A percentile compares a stretch with the other conserved stretches of the same genome.
Conservation (phyloP, 768 basidiomycete genomes). For the Boletus rubroflammeus region DNA sequence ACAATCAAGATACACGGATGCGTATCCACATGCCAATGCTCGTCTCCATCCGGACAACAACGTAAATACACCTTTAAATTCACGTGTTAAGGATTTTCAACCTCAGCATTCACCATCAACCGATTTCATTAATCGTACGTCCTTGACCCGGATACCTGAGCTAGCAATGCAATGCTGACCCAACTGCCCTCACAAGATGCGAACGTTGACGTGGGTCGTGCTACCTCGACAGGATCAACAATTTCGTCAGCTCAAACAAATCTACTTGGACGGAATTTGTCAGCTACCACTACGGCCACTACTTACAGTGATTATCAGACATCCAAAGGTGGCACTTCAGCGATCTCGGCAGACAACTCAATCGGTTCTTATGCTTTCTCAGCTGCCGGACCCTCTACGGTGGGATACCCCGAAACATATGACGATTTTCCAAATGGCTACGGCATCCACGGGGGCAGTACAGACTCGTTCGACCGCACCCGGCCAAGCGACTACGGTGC, state of each 20-base stretch:
- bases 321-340: slow-evolving; percentile 16
- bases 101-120: slow-evolving; percentile 16
- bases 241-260: slow-evolving; percentile 26
- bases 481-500: slow-evolving; percentile 17
- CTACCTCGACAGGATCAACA: slow-evolving; percentile 30
- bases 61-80: slow-evolving; percentile 3
- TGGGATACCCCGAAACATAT: slow-evolving; percentile 13
- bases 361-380: slow-evolving; percentile 18
- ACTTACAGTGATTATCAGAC: slow-evolving; percentile 17
- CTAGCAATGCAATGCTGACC: slow-evolving; percentile 1
- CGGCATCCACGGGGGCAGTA: slow-evolving; percentile 16
- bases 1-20: slow-evolving; percentile 22
- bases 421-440: slow-evolving; percentile 20
- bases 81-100: slow-evolving; percentile 21
- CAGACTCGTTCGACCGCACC: slow-evolving; percentile 26
- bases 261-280: slow-evolving; percentile 23
- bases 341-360: slow-evolving; percentile 15
- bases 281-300: slow-evolving; percentile 27
- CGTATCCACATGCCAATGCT: slow-evolving; percentile 6
- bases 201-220: slow-evolving; percentile 21
- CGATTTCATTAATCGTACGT: slow-evolving; percentile 26
- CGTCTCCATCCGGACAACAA: slow-evolving; percentile 16
- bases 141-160: neutral
- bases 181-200: slow-evolving; percentile 10
- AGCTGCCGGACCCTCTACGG: slow-evolving; percentile 23